Evolutionary conservation across 805 yeast species (phyloP), one percentile per base, ranked within the genome.

Genomic region (Pichia manshurica): DNA sequence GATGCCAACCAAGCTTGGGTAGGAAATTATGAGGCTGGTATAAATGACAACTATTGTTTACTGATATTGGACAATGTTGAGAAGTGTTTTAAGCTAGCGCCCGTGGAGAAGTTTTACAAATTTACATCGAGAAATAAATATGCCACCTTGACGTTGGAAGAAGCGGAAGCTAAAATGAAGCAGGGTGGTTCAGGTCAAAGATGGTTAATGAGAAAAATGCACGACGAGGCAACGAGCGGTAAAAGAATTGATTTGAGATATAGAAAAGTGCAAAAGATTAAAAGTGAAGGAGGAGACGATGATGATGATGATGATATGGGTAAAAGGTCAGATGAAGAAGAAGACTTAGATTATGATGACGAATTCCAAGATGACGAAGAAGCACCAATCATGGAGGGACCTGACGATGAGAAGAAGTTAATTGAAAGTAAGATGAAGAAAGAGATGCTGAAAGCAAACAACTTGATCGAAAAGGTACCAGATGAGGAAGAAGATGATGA

Each of bases 351-450:
- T 67, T 91, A 75, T 60, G 97, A 93, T 56, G 98, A 93, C 64
- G 97, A 90, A 64, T 93, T 93, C 67, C 97, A 93, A 23, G 99
- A 93, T 65, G 99, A 93, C 64, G 99, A 93, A 69, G 99, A 91
- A 64, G 98, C 98, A 1, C 99, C 99, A 25, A 86, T 93, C 50
- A 80, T 91, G 74, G 98, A 91, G 60, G 96, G 96, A 41, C 81
- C 90, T 52, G 98, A 91, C 61, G 96, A 93, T 60, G 98, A 93
- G 61, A 86, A 87, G 63, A 89, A 85, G 63, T 85, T 88, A 53
- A 85, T 89, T 44, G 96, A 93, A 65, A 78, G 75, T 55, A 82
- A 86, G 57, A 82, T 87, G 62, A 88, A 87, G 64, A 81, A 76
- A 53, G 95, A 87, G 64, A 87, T 86, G 95, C 69, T 84, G 50